Percentiles rank a stretch among this genome's conserved stretches.
Conservation (phyloP, 2,329 filamentous ascomycete genomes). For the Fusarium sp. region DNA sequence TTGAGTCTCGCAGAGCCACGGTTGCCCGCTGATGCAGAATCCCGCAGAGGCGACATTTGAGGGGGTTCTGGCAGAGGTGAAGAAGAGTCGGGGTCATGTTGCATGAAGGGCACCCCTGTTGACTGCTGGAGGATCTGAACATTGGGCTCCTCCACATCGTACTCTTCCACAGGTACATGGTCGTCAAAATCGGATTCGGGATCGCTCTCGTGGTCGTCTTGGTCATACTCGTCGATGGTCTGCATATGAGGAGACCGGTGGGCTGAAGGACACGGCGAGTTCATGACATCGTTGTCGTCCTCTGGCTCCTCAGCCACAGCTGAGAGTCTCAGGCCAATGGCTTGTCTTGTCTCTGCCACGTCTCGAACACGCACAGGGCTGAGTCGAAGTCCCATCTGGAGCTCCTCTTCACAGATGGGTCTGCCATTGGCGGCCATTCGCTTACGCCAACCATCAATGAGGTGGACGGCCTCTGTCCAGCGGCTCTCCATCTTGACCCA, state of each 20-base stretch:
- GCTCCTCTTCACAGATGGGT: conserved; percentile 75
- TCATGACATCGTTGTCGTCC: conserved; percentile 41
- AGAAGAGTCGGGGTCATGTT: conserved; percentile 54
- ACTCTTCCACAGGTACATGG: conserved; percentile 58
- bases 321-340: conserved; percentile 55
- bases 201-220: conserved; percentile 51
- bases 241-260: conserved; percentile 33
- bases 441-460: conserved; percentile 94
- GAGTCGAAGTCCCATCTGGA: conserved; percentile 75
- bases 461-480: conserved; percentile 88
- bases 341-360: conserved; percentile 60
- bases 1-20: conserved; percentile 47
- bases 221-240: conserved; percentile 30
- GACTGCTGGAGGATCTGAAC: conserved; percentile 61
- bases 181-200: conserved; percentile 59
- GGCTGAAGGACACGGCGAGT: conserved; percentile 47
- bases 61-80: conserved; percentile 61
- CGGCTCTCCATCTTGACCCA: conserved; percentile 95
- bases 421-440: conserved; percentile 79
- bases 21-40: conserved; percentile 65
- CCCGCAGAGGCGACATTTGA: conserved; percentile 64
- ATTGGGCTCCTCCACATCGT: conserved; percentile 57
- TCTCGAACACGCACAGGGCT: conserved; percentile 69
- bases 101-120: conserved; percentile 45
- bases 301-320: conserved; percentile 63